Evolutionary conservation across 1,284 basidiomycete genomes (phyloP).

Genomic region (Kalmanozyma brasiliensis): DNA sequence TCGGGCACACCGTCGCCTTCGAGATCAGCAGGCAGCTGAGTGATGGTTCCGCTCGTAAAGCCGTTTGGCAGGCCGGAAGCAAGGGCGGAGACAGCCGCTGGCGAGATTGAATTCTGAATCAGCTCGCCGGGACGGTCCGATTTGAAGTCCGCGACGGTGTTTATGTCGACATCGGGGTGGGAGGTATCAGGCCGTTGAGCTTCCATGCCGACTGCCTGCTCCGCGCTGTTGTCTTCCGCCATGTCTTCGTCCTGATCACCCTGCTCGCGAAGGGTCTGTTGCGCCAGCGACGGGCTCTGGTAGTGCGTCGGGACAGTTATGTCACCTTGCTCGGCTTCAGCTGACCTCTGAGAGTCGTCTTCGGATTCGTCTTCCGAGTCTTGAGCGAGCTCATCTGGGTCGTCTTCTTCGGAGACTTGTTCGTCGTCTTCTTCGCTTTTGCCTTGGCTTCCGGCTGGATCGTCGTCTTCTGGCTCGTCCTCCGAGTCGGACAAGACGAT

Average conservation of each 20-base stretch:
- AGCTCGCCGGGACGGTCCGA: neutral
- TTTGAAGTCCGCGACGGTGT: neutral
- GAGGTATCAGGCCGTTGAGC: no score
- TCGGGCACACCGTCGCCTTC: conserved; percentile 33
- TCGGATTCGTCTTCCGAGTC: conserved; percentile 6
- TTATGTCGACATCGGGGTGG: no score
- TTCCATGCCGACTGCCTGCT: conserved; percentile 1
- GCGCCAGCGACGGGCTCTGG: neutral
- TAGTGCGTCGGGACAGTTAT: neutral
- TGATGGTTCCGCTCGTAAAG: neutral
- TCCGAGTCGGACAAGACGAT: conserved; percentile 50
- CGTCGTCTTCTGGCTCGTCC: conserved; percentile 7
- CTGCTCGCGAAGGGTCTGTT: neutral
- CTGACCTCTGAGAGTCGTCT: neutral
- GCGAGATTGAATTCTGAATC: neutral
- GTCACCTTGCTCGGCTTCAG: neutral
- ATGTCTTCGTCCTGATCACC: conserved; percentile 1
- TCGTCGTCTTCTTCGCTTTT: conserved; percentile 8
- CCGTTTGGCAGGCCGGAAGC: neutral
- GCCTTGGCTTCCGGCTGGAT: neutral
- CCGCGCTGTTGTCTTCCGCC: conserved; percentile 1
- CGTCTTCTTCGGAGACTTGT: conserved; percentile 7
- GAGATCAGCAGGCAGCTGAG: conserved; percentile 1
- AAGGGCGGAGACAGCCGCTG: neutral
- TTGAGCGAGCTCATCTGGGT: conserved; percentile 8